Evolutionary conservation across 768 basidiomycete genomes (phyloP), one percentile per base, ranked within the genome.

Genomic region (Daedaleopsis nitida): DNA sequence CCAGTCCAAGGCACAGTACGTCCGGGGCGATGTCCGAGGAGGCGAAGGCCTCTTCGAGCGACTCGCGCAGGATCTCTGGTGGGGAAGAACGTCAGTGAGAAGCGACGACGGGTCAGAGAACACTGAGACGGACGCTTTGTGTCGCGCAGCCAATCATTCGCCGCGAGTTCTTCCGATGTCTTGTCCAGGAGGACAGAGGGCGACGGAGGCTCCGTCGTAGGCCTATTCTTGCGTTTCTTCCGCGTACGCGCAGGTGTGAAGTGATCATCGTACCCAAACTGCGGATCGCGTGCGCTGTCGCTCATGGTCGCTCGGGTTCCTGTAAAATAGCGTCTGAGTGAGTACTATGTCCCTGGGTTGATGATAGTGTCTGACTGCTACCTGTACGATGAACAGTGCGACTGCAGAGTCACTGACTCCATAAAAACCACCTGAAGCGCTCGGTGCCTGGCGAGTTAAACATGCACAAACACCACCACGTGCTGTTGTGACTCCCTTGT

Each of bases 1-100:
- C 90, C 32, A 92, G 77, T 12, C 90, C 90, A 14, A 92, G 81
- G 71, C 90, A 92, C 44, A 92, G 69, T 49, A 88, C 75, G 35
- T 71, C 51, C 58, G 59, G 75, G 62, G 52, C 61, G 51, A 47
- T 43, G 42, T 55, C 60, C 53, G 66, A 55, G n/a, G 67, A 43
- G 13, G 43, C 21, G 55, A 64, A 59, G 1, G 62, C 62, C 54
- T 59, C 55, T 43, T 55, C 56, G 32, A 71, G 65, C 6, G 70
- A 62, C 35, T 70, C 67, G 39, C 64, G 66, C 39, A 73, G 60
- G 52, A 66, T 62, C 67, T 69, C 61, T 66, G 58, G 43, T 59
- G 39, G 24, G 58, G 48, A 44, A 38, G 42, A 37, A 37, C 50
- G 64, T 65, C 59, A 66, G 65, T 16, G 35, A 47, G 57, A 48